Evolutionary conservation across 139 green algal species (phyloP).

Genomic region (Edaphochlamys debaryana): DNA sequence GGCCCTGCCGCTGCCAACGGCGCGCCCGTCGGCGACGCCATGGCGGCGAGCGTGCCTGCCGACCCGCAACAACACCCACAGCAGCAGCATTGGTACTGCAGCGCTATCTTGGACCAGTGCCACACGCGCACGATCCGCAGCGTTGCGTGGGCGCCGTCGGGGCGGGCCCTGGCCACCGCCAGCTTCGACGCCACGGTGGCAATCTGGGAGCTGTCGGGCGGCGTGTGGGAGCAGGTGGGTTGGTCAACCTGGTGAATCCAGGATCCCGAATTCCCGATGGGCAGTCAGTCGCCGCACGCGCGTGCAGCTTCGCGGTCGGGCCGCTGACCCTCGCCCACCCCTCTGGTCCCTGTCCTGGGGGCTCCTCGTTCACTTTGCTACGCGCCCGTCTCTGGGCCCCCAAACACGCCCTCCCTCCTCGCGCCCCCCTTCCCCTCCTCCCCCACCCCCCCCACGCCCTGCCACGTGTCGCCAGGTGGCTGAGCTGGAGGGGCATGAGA

Average conservation of each 20-base stretch:
- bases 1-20: neutral
- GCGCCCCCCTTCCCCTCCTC: neutral
- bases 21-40: neutral
- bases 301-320: too few relatives aligned
- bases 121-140: conserved; percentile 85
- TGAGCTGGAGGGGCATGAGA: conserved; percentile 93
- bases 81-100: conserved; percentile 66
- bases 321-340: too few relatives aligned
- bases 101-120: conserved; percentile 82
- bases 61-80: neutral
- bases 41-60: neutral
- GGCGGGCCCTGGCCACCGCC: conserved; percentile 81
- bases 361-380: too few relatives aligned
- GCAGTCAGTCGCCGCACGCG: too few relatives aligned
- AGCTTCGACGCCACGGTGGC: conserved; percentile 91
- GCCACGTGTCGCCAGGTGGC: conserved; percentile 60
- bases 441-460: neutral
- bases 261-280: too few relatives aligned
- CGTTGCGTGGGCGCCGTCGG: conserved; percentile 85
- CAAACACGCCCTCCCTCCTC: neutral
- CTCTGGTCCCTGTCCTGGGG: too few relatives aligned
- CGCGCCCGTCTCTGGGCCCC: too few relatives aligned
- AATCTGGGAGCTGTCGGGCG: conserved; percentile 81
- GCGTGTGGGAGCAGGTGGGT: conserved; percentile 82
- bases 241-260: too few relatives aligned